phyloP scores from a whole-genome alignment of 441 rosid species.

The Mallotus japonicus region DNA sequence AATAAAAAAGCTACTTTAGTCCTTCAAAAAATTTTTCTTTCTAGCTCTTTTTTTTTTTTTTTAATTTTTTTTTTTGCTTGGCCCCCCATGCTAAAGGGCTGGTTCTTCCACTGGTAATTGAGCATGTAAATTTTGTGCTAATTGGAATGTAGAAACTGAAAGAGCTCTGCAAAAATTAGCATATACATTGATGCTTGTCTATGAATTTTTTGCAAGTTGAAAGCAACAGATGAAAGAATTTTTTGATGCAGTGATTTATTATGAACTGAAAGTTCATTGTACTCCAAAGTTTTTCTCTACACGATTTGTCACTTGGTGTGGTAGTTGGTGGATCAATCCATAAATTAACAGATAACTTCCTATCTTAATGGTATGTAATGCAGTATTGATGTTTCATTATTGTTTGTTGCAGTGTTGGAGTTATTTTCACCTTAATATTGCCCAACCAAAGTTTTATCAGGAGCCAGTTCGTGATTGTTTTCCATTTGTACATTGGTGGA shows the following conservation, averaged over 20 bases:
- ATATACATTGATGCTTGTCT: not conserved
- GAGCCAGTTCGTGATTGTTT: slow-evolving; percentile 40
- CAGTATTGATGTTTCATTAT: not conserved
- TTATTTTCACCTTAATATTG: slow-evolving; percentile 69
- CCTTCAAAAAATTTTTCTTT: no score
- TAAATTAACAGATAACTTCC: not conserved
- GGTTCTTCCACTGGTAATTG: no score
- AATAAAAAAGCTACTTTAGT: no score
- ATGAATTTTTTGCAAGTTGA: not conserved
- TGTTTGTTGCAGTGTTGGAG: slow-evolving; percentile 63
- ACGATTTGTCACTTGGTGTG: not conserved
- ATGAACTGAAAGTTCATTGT: not conserved
- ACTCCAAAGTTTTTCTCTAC: not conserved
- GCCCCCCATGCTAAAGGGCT: no score
- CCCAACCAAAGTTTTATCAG: slow-evolving; percentile 55
- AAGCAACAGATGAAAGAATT: not conserved
- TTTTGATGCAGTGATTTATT: not conserved
- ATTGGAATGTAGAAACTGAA: not conserved
- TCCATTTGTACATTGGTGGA: slow-evolving; percentile 72
- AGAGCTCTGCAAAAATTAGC: not conserved
- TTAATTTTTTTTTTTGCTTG: no score
- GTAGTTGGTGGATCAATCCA: slow-evolving; percentile 3
- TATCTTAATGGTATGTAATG: not conserved
- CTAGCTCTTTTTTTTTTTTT: no score
- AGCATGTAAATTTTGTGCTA: no score